Percentiles rank a stretch among this genome's conserved stretches.
These are phyloP conservation scores for Xenosphaeropsis pyriputrescens DNA, from an alignment of 2,329 filamentous ascomycete species.

Conservation along the genomic window DNA sequence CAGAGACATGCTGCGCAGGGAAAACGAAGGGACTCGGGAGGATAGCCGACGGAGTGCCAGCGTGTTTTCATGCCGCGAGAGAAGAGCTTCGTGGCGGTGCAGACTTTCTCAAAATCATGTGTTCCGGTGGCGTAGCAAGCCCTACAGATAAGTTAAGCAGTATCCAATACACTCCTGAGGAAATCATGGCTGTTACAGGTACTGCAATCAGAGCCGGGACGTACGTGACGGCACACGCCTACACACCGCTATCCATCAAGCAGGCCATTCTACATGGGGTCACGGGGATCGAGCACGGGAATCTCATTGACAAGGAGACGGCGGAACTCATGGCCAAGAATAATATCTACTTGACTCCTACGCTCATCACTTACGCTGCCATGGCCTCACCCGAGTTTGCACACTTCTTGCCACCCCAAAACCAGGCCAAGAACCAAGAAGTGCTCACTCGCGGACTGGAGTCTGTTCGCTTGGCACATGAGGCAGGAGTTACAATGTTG, in stretches of 20 bases:
- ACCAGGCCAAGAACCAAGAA: slow-evolving; percentile 31
- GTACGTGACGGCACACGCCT: slow-evolving; percentile 42
- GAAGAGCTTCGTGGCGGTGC: slow-evolving; percentile 39
- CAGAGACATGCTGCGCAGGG: slow-evolving; percentile 29
- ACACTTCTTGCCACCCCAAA: slow-evolving; percentile 27
- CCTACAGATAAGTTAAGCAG: slow-evolving; percentile 37
- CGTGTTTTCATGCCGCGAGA: slow-evolving; percentile 33
- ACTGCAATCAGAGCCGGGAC: slow-evolving; percentile 32
- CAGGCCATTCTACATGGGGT: slow-evolving; percentile 40
- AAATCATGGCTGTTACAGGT: slow-evolving; percentile 36
- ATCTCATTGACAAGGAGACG: slow-evolving; percentile 43
- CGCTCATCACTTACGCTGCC: slow-evolving; percentile 33
- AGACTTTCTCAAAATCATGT: slow-evolving; percentile 50
- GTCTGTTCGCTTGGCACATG: slow-evolving; percentile 29
- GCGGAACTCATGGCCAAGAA: slow-evolving; percentile 33
- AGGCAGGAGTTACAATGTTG: slow-evolving; percentile 38
- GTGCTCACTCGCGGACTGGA: slow-evolving; percentile 30
- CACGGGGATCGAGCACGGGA: slow-evolving; percentile 42
- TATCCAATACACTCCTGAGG: slow-evolving; percentile 39
- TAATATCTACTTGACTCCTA: slow-evolving; percentile 35
- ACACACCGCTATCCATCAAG: slow-evolving; percentile 36
- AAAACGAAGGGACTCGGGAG: slow-evolving; percentile 23
- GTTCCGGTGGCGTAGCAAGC: slow-evolving; percentile 37
- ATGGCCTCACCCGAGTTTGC: slow-evolving; percentile 28
- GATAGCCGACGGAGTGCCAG: slow-evolving; percentile 37